phyloP scores from a whole-genome alignment of 192 early-diverging fungal species.

The Gaertneriomyces sp. region DNA sequence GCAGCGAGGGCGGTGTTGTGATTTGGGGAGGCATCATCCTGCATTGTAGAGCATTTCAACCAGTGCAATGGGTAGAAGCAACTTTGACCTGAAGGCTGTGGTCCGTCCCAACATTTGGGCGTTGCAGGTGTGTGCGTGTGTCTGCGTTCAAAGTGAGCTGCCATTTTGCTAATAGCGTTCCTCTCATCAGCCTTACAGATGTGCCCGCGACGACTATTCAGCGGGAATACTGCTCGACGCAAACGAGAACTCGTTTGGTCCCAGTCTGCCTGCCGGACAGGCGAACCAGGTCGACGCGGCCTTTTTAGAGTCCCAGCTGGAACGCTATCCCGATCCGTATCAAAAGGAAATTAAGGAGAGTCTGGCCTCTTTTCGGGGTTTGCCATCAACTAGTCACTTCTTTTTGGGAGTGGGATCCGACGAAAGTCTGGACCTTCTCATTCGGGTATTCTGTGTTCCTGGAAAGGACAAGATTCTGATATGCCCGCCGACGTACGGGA shows the following conservation, averaged over 20 bases:
- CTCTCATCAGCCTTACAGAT: slow-evolving; percentile 76
- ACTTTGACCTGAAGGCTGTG: slow-evolving; percentile 35
- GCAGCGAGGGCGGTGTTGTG: no score
- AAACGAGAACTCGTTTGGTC: slow-evolving; percentile 96
- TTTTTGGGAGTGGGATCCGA: slow-evolving; percentile 98
- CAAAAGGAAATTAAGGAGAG: slow-evolving; percentile 78
- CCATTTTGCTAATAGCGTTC: neutral
- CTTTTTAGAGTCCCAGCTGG: slow-evolving; percentile 51
- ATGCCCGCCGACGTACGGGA: slow-evolving; percentile 97
- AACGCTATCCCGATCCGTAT: slow-evolving; percentile 96
- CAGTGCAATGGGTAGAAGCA: neutral
- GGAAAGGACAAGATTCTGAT: slow-evolving; percentile 89
- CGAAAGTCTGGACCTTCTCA: slow-evolving; percentile 88
- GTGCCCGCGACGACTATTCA: slow-evolving; percentile 96
- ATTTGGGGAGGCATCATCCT: no score
- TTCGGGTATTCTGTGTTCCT: slow-evolving; percentile 85
- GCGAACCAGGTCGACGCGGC: slow-evolving; percentile 12
- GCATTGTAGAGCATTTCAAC: neutral
- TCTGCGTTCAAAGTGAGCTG: slow-evolving; percentile 1
- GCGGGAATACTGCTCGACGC: slow-evolving; percentile 95
- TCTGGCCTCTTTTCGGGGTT: slow-evolving; percentile 64
- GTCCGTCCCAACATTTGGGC: slow-evolving; percentile 49
- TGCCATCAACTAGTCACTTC: slow-evolving; percentile 67
- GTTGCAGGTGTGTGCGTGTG: slow-evolving; percentile 29
- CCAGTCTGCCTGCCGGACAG: slow-evolving; percentile 27